Conservation (phyloP, 371 early-diverging fungal species). For the Mortierella sp. region DNA sequence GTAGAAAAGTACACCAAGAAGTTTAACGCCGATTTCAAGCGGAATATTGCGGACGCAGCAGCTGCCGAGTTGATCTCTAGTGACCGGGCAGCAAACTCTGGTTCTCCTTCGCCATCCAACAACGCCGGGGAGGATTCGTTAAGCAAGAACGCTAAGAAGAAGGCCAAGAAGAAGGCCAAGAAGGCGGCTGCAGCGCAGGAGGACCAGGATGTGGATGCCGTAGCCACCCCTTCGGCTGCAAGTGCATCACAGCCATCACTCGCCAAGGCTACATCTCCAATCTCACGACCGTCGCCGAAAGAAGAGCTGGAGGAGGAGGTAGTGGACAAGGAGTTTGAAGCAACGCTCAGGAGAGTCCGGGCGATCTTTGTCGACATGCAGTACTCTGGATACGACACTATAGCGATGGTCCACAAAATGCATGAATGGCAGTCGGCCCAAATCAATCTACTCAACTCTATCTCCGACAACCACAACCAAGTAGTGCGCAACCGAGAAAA, state of each 20-base stretch:
- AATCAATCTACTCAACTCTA: background rate
- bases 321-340: background rate
- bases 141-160: slow-evolving; percentile 19
- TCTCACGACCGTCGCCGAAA: background rate
- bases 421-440: background rate
- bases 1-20: slow-evolving; percentile 40
- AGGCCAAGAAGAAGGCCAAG: slow-evolving; percentile 26
- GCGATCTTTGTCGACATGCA: background rate
- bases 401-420: background rate
- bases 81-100: background rate
- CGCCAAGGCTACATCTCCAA: background rate
- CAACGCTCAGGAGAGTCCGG: background rate
- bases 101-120: background rate
- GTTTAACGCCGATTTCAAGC: slow-evolving; percentile 16
- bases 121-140: slow-evolving; percentile 10
- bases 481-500: background rate
- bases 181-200: slow-evolving; percentile 10
- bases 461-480: background rate
- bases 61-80: slow-evolving; percentile 1
- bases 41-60: slow-evolving; percentile 5
- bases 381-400: background rate
- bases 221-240: background rate
- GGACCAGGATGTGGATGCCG: background rate
- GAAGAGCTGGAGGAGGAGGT: slow-evolving; percentile 2
- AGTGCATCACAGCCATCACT: background rate